Conservation (phyloP, 495 filamentous ascomycete genomes). For the Cercophora samala region DNA sequence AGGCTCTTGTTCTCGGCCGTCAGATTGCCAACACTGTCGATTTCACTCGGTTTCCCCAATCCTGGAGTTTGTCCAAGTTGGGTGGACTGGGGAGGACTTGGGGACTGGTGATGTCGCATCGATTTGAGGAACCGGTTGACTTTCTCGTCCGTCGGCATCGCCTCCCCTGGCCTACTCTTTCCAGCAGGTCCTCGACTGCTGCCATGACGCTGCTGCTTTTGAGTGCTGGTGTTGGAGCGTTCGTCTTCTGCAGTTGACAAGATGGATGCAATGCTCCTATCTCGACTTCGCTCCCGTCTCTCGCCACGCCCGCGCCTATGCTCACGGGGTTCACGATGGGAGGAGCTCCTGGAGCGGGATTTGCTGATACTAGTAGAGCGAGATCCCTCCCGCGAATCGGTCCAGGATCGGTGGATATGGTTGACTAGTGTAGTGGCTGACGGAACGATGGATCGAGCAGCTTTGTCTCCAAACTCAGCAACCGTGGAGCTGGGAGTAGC, state of each 20-base stretch:
- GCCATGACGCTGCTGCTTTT: background rate
- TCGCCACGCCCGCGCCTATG: background rate
- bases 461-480: conserved; percentile 15
- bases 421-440: conserved; percentile 12
- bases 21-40: conserved; percentile 8
- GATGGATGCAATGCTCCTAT: background rate
- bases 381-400: background rate
- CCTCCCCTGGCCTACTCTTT: background rate
- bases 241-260: background rate
- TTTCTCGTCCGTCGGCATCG: background rate
- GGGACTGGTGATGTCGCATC: background rate
- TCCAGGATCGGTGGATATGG: conserved; percentile 9
- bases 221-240: background rate
- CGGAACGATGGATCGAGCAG: background rate
- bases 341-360: conserved; percentile 9
- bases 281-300: background rate
- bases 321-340: background rate
- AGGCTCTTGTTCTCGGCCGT: conserved; percentile 18
- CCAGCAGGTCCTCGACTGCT: background rate
- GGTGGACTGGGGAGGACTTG: conserved; percentile 1
- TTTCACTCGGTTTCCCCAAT: conserved; percentile 3
- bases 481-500: conserved; percentile 15
- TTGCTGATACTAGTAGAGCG: background rate
- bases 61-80: background rate
- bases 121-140: background rate